Evolutionary conservation across 345 rosid species (phyloP), one percentile per base, ranked within the genome.

Genomic region (Erysimum cheiranthoides): DNA sequence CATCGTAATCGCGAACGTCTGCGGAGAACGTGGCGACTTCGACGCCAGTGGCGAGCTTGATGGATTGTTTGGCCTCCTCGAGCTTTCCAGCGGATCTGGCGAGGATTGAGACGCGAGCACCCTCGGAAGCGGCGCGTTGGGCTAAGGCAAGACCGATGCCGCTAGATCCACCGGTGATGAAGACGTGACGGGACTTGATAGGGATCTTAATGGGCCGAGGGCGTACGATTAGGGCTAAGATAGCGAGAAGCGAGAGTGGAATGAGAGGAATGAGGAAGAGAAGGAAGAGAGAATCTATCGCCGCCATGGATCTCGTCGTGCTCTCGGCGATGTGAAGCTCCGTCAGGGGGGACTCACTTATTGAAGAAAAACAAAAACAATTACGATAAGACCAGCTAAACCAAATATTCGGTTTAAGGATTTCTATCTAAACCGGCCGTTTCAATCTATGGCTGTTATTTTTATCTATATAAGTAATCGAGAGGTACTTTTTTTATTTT

Each of bases 161-260:
- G 67, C 91, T 91, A 46, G 98, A 93, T 67, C 97, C 96, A 39
- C 98, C 96, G 47, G 97, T 93, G 81, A 91, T 80, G 88, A 91
- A 88, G 14, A 91, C 92, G 75, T 89, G 97, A 61, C 97, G 91
- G 61, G 79, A 74, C 71, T 87, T 89, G 64, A 91, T 83, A 1
- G 91, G 87, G 85, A 93, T 80, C 42, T 6, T 79, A 74, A 81
- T 81, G 7, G 90, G 88, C 3, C 84, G 80, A 27, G 96, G 97
- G 3, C 88, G 84, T 60, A 81, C 87, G 45, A 89, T 82, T 53
- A 84, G 16, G 64, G 61, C 80, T 40, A 90, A 84, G 68, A 85
- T 39, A 8, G 64, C 61, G 61, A 89, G 82, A 42, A 89, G 82
- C 14, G 72, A 72, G 65, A 81, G 56, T 1, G 92, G 91, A 50